Percentiles rank a stretch among this genome's conserved stretches.
Conservation (phyloP, 2,329 filamentous ascomycete genomes). For the Neopestalotiopsis sp. region DNA sequence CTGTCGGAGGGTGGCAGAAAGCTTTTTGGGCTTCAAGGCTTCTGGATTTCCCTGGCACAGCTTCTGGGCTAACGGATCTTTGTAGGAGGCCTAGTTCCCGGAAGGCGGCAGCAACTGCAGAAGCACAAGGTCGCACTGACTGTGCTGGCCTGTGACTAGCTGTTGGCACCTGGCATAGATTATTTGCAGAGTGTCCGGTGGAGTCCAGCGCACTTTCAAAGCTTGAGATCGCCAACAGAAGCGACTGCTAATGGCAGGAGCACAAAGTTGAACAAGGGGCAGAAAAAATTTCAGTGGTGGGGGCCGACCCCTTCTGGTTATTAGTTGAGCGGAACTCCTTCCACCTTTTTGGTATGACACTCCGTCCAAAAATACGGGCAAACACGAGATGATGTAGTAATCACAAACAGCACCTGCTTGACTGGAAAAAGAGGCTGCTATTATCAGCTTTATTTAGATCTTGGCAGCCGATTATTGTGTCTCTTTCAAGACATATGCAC, state of each 20-base stretch:
- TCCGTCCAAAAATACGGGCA: neutral
- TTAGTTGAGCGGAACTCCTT: no score
- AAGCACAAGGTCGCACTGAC: neutral
- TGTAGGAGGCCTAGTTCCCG: neutral
- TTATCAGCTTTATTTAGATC: no score
- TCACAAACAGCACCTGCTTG: constrained; percentile 2
- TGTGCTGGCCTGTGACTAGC: neutral
- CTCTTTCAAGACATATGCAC: no score
- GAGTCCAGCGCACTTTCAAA: neutral
- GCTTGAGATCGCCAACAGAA: neutral
- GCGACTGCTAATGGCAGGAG: neutral
- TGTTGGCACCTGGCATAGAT: neutral
- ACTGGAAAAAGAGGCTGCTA: neutral
- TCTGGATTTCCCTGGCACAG: neutral
- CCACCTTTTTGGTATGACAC: neutral
- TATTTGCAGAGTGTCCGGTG: neutral
- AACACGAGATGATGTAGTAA: neutral
- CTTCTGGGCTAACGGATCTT: no score
- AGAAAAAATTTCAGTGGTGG: constrained; percentile 1
- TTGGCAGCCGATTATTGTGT: no score
- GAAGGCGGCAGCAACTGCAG: neutral
- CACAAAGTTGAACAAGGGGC: neutral
- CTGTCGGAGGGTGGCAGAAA: neutral
- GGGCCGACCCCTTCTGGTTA: neutral
- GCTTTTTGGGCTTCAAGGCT: neutral